Evolutionary conservation across 371 early-diverging fungal genomes (phyloP), one percentile per base, ranked within the genome.

Genomic region (Scutellospora calospora): DNA sequence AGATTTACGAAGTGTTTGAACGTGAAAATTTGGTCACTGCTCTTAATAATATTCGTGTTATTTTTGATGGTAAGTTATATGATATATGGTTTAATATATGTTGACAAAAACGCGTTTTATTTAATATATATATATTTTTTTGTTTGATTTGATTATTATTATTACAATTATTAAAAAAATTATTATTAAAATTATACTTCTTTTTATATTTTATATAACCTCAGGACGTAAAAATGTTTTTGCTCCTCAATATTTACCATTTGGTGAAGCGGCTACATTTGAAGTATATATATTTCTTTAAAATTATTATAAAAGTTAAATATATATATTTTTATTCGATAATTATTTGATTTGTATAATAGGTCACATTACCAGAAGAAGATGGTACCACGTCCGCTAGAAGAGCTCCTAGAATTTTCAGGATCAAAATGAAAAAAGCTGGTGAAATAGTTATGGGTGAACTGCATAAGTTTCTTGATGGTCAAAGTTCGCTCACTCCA

Each of bases 191-290:
- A n/a, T n/a, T n/a, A n/a, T n/a, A n/a, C 20, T 81, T 76, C 31
- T 83, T 82, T 33, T 78, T 76, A 45, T 52, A 78, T 49, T 80
- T 88, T 41, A 91, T 41, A 91, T 93, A 16, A 94, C 86, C 80
- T 94, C 94, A 81, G 93, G 94, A 5, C 82, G 90, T 57, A 87
- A 89, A 82, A 90, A 89, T 63, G 84, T 93, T 14, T 94, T 87
- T 80, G 83, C 93, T 12, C 84, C 90, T 1, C 77, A 84, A 31
- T 81, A 82, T 3, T 81, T 91, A 22, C 86, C 89, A 0, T 83
- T 90, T 31, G 87, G 78, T 1, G 73, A 72, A 16, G 31, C 54
- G 5, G 72, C 54, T 16, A 72, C 62, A 8, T 81, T 77, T 55
- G 57, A 52, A 0, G 78, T 66, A 25, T 71, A 45, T 27, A 49